These are phyloP conservation scores for Adansonia madagascariensis DNA, from an alignment of 441 rosid species.

Conservation along the genomic window DNA sequence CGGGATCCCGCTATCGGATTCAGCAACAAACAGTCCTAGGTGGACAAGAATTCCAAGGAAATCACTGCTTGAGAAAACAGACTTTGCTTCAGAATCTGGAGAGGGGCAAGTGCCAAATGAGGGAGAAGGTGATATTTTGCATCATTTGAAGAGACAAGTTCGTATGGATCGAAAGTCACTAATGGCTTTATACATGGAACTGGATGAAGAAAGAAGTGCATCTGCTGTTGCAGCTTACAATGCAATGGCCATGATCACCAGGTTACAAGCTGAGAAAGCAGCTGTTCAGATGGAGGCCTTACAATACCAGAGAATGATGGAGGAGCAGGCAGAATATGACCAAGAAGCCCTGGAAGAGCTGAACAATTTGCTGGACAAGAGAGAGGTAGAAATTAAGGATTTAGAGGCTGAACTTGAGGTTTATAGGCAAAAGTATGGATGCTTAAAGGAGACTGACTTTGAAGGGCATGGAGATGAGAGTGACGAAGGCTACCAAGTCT, in stretches of 20 bases:
- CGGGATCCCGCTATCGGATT: constrained; percentile 67
- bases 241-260: constrained; percentile 96
- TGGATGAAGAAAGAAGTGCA: constrained; percentile 92
- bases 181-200: constrained; percentile 79
- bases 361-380: constrained; percentile 55
- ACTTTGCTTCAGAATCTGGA: constrained; percentile 43
- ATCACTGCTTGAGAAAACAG: constrained; percentile 58
- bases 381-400: constrained; percentile 65
- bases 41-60: constrained; percentile 51
- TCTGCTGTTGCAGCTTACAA: constrained; percentile 93
- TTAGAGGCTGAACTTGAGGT: constrained; percentile 69
- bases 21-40: constrained; percentile 59
- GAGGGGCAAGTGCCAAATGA: constrained; percentile 47
- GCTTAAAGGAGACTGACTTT: constrained; percentile 44
- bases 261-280: constrained; percentile 93
- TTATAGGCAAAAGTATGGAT: constrained; percentile 61
- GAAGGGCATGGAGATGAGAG: constrained; percentile 36
- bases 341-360: constrained; percentile 79
- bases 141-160: constrained; percentile 70
- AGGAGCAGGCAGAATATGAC: constrained; percentile 92
- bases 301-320: constrained; percentile 99
- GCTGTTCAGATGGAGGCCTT: constrained; percentile 98
- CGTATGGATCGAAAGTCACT: constrained; percentile 78
- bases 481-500: constrained; percentile 41
- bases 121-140: constrained; percentile 55